Evolutionary conservation across 176 grass and related monocot genomes (phyloP), one percentile per base, ranked within the genome.

Genomic region (Zoysia japonica): DNA sequence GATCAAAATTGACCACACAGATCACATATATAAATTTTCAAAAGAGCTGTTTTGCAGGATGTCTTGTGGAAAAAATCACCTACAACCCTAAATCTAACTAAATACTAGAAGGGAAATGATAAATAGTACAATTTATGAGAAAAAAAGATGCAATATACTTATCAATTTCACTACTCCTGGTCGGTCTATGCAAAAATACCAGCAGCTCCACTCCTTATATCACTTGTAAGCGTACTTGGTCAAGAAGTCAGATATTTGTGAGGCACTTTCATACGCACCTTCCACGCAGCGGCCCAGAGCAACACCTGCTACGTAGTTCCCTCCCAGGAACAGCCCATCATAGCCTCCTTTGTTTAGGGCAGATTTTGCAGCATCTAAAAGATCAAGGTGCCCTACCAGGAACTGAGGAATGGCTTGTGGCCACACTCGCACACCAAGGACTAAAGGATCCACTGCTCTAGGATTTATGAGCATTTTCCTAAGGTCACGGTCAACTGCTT

Each of bases 381-480:
- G 70, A 69, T 99, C 92, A 6, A 99, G 88, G 83, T 99, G 96
- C 7, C 96, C 92, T 11, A 95, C 72, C 56, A 87, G 75, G 77
- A 95, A 99, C 76, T 99, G 96, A 13, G 96, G 96, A 85, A 99
- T 99, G 47, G 96, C 96, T 62, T 59, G 92, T 57, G 90, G 90
- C 96, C 96, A 99, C 15, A 94, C 88, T 67, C 96, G 84, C 17
- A 95, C 92, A 3, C 96, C 86, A 10, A 95, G 79, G 61, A 81
- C 90, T 38, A 89, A 63, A 7, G 96, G 96, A 10, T 88, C 92
- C 47, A 68, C 70, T 17, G 96, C 96, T 65, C 60, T 88, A 77
- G 85, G 78, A 47, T 87, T 93, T 81, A 99, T 91, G 72, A 99
- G 68, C 82, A 99, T 99, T 82, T 93, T 93, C 65, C 92, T 89